phyloP scores from a whole-genome alignment of 768 basidiomycete genomes.

The Podaxis sp. region DNA sequence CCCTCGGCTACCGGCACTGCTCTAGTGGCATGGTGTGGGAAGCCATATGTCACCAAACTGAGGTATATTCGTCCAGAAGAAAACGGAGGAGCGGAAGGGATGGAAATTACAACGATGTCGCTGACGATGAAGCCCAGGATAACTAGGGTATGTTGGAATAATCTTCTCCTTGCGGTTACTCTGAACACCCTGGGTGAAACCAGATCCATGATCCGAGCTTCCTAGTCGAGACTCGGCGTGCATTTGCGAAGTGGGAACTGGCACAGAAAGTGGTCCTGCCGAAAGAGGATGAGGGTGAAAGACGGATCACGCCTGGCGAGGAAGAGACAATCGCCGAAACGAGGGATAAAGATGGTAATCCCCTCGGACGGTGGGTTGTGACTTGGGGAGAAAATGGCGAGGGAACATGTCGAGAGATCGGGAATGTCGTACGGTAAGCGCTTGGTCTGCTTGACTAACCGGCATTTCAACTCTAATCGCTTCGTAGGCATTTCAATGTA shows the following conservation, averaged over 20 bases:
- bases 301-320: constrained; percentile 38
- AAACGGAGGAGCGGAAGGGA: constrained; percentile 44
- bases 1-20: constrained; percentile 76
- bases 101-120: constrained; percentile 72
- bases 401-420: constrained; percentile 63
- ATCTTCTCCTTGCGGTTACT: neutral
- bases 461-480: neutral
- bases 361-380: constrained; percentile 79
- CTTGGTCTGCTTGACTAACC: neutral
- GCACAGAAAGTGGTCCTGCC: constrained; percentile 52
- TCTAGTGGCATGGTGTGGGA: constrained; percentile 69
- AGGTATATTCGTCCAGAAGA: constrained; percentile 47
- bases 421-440: constrained; percentile 64
- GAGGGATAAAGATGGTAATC: constrained; percentile 50
- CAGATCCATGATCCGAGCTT: constrained; percentile 74
- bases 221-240: constrained; percentile 61
- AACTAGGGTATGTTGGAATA: constrained; percentile 50
- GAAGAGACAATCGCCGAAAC: constrained; percentile 87
- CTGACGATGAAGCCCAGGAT: constrained; percentile 56
- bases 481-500: constrained; percentile 43
- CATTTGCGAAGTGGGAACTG: constrained; percentile 83
- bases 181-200: neutral
- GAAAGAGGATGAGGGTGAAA: constrained; percentile 27
- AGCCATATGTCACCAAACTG: constrained; percentile 71
- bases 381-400: constrained; percentile 67